These are phyloP conservation scores for Pseudogymnoascus sp. DNA, from an alignment of 2,329 filamentous ascomycete genomes.

Conservation along the genomic window DNA sequence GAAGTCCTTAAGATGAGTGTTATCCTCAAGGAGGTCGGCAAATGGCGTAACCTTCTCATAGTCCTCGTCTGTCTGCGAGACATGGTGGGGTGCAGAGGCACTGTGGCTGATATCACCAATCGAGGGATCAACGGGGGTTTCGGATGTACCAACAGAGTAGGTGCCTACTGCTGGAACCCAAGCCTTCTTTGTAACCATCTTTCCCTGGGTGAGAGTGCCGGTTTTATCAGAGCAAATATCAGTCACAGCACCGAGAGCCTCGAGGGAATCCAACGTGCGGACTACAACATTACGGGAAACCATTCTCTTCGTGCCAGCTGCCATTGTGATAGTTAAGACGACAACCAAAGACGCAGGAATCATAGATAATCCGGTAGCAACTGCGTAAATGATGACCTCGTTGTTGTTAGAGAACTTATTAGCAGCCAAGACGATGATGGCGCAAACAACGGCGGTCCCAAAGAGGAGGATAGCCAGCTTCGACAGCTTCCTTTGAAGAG, in stretches of 20 bases:
- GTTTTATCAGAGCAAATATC: slow-evolving; percentile 52
- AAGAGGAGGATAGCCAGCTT: slow-evolving; percentile 58
- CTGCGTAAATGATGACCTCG: slow-evolving; percentile 58
- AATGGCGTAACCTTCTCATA: slow-evolving; percentile 18
- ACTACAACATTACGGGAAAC: slow-evolving; percentile 50
- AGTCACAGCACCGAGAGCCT: slow-evolving; percentile 50
- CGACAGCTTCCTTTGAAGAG: slow-evolving; percentile 58
- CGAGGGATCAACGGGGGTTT: slow-evolving; percentile 45
- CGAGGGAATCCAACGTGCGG: slow-evolving; percentile 47
- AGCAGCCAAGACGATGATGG: slow-evolving; percentile 56
- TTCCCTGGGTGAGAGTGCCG: slow-evolving; percentile 45
- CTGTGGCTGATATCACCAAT: slow-evolving; percentile 36
- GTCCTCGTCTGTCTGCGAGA: slow-evolving; percentile 20
- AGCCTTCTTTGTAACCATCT: slow-evolving; percentile 49
- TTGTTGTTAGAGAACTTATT: slow-evolving; percentile 44
- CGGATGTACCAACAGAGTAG: slow-evolving; percentile 44
- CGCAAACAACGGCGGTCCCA: slow-evolving; percentile 54
- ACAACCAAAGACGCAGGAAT: slow-evolving; percentile 58
- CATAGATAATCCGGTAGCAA: slow-evolving; percentile 52
- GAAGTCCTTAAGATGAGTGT: slow-evolving; percentile 44
- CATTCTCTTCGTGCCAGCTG: slow-evolving; percentile 53
- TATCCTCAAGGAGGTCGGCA: slow-evolving; percentile 38
- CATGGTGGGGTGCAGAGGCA: slow-evolving; percentile 25
- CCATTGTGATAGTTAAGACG: slow-evolving; percentile 61
- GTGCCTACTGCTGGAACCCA: slow-evolving; percentile 47